phyloP scores from a whole-genome alignment of 78 protist genomes.

The Salpingoeca rosetta region DNA sequence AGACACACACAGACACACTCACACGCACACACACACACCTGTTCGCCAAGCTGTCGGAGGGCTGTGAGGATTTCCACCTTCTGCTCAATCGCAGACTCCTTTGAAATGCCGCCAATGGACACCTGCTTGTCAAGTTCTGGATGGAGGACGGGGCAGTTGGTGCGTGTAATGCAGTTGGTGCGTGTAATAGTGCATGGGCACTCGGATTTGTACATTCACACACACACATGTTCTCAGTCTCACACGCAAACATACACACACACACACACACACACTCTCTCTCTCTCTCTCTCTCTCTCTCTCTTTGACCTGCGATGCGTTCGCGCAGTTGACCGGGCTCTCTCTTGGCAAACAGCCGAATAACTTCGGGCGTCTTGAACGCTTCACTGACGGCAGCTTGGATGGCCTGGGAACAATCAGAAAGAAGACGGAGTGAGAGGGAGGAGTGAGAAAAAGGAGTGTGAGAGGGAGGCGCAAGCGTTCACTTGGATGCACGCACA shows the following conservation, averaged over 20 bases:
- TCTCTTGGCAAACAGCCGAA: conserved; percentile 66
- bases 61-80: conserved; percentile 61
- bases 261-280: too few relatives aligned
- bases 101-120: background rate
- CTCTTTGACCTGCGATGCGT: conserved; percentile 27
- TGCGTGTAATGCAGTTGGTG: background rate
- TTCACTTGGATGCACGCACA: background rate
- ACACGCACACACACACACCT: background rate
- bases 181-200: too few relatives aligned
- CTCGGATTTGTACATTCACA: too few relatives aligned
- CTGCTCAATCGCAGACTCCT: background rate
- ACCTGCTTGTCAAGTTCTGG: background rate
- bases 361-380: conserved; percentile 77
- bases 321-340: conserved; percentile 52
- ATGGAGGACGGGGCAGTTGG: background rate
- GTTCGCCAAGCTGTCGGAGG: conserved; percentile 56
- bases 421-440: background rate
- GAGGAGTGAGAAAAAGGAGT: background rate
- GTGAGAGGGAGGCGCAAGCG: background rate
- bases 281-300: too few relatives aligned
- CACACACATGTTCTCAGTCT: too few relatives aligned
- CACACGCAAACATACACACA: too few relatives aligned
- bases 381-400: conserved; percentile 73
- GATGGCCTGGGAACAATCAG: conserved; percentile 41
- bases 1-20: background rate